Conservation (phyloP, 2,329 filamentous ascomycete genomes). For the Penicillium sp. region DNA sequence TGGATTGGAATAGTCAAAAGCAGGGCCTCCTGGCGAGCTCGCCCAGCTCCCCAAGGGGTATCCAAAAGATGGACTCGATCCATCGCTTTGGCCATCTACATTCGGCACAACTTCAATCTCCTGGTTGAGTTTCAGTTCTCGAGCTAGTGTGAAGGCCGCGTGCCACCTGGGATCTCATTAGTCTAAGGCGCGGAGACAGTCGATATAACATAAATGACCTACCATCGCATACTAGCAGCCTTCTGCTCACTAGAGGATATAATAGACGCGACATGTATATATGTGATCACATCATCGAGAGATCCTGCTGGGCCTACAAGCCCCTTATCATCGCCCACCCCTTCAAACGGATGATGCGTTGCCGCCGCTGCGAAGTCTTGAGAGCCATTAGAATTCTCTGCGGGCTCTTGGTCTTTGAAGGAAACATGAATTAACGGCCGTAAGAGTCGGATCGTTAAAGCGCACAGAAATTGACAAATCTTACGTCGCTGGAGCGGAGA, state of each 20-base stretch:
- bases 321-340: conserved; percentile 57
- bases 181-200: neutral
- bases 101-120: conserved; percentile 59
- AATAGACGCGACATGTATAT: conserved; percentile 88
- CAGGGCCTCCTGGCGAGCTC: conserved; percentile 54
- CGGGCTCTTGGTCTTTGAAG: conserved; percentile 50
- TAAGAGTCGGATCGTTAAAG: conserved; percentile 79
- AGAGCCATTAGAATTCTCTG: conserved; percentile 53
- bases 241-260: conserved; percentile 94
- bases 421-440: conserved; percentile 82
- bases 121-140: conserved; percentile 82
- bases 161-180: conserved; percentile 63
- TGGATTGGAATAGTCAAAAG: conserved; percentile 44
- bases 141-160: conserved; percentile 84
- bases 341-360: conserved; percentile 52
- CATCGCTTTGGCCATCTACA: conserved; percentile 31
- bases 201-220: conserved; percentile 1
- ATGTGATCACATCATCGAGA: conserved; percentile 86
- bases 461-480: conserved; percentile 84
- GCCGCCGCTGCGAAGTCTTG: conserved; percentile 76
- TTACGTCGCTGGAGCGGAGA: conserved; percentile 78
- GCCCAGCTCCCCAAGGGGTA: conserved; percentile 34
- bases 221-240: conserved; percentile 86
- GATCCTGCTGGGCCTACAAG: conserved; percentile 62
- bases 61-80: conserved; percentile 34